Conservation (phyloP, 371 early-diverging fungal species). For the Phascolomyces articulosus region DNA sequence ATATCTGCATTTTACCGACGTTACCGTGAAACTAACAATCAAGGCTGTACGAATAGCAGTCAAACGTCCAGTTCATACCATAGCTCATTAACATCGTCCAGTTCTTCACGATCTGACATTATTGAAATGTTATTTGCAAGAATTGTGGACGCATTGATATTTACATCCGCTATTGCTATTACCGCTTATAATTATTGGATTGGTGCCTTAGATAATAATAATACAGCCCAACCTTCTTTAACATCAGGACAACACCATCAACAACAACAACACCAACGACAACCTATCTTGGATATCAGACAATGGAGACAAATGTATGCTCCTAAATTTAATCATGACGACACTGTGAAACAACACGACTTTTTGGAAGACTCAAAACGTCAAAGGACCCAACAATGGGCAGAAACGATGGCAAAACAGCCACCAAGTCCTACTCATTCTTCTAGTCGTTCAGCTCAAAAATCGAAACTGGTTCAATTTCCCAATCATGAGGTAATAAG, state of each 20-base stretch:
- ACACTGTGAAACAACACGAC: constrained; percentile 9
- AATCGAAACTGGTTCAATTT: constrained; percentile 1
- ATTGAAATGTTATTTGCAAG: constrained; percentile 36
- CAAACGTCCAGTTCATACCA: background rate
- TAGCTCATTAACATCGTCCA: constrained; percentile 2
- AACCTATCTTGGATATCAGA: constrained; percentile 3
- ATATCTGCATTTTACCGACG: constrained; percentile 3
- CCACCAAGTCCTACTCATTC: background rate
- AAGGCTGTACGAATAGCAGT: too few relatives aligned
- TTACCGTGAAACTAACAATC: background rate
- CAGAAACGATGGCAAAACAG: constrained; percentile 12
- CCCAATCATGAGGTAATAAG: background rate
- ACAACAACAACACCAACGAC: background rate
- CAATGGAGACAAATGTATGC: constrained; percentile 16
- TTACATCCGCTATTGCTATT: constrained; percentile 49
- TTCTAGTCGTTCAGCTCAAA: background rate
- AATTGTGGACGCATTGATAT: constrained; percentile 45
- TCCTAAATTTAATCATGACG: background rate
- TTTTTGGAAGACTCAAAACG: constrained; percentile 19
- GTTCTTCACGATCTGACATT: background rate
- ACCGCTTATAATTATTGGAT: constrained; percentile 44
- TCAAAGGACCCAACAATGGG: constrained; percentile 22
- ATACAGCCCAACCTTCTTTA: background rate
- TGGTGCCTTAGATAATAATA: constrained; percentile 24
- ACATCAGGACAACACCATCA: background rate